Base-by-base conservation (phyloP, 345 rosid species). In the Dipteronia dyeriana region DNA sequence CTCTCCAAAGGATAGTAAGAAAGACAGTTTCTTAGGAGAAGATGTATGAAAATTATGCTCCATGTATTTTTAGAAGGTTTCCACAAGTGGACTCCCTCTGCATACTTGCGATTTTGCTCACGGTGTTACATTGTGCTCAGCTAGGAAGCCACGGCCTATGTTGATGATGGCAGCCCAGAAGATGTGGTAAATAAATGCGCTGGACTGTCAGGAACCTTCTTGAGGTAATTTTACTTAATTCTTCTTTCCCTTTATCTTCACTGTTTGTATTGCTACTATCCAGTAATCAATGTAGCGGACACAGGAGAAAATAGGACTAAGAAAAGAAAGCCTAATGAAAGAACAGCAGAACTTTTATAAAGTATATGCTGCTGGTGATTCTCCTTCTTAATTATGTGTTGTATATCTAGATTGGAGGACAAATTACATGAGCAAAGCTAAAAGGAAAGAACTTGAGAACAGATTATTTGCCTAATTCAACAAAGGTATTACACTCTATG, bases 111-210 rank as follows among this genome's bases (percentile, higher is more conserved):
- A 34, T 34, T 34, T 34, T 0, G 38, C 34, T 2, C 34, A 29
- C 3, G 34, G 34, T 29, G 34, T 29, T 29, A 84, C 72, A 75
- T 78, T 38, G 80, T 80, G 25, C 84, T 84, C 23, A 80, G 82
- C 10, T n/a, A n/a, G n/a, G n/a, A n/a, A n/a, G n/a, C n/a, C n/a
- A 84, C 83, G 0, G 79, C 83, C 22, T 73, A 79, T 59, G 84
- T 81, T 19, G 81, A 81, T 7, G 85, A 84, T 76, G 84, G 87
- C 41, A 81, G 84, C 79, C 78, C 80, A 45, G 83, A 82, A 56
- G 82, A 85, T 22, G 84, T 76, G 53, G 85, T 78, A 75, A 82
- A 68, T 63, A 80, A 77, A 75, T 75, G 87, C 59, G 82, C 80
- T 56, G 80, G 76, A 9, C 82, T 80, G 38, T 80, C 34, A 29